Evolutionary conservation across 2,329 filamentous ascomycete genomes (phyloP), one percentile per base, ranked within the genome.

Genomic region (Exophiala spinifera): DNA sequence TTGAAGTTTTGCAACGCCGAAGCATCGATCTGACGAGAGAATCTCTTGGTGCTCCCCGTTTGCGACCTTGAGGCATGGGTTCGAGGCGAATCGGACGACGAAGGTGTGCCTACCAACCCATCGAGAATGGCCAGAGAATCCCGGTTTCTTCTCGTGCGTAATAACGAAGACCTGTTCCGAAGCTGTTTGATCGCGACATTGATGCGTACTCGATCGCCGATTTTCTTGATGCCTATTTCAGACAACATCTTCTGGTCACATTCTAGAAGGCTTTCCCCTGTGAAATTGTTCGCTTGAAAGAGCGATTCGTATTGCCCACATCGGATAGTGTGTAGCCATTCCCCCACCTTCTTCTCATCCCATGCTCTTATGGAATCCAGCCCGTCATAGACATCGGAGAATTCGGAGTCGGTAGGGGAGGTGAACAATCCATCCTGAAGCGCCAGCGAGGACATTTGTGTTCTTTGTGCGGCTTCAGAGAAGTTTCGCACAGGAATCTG

Each of bases 171-270:
- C 70, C 85, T 89, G 52, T 86, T 90, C 61, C 89, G 79, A 53
- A 94, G 77, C 70, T 90, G 88, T 75, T 92, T 92, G 68, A 92
- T 91, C 62, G 86, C 86, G 59, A 91, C 80, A 66, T 90, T 91
- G 57, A 99, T 86, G 60, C 92, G 88, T 33, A 99, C 92, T 50
- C 94, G 86, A 71, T 99, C 94, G 61, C 94, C 94, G 61, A 99
- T 89, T 73, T 97, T 99, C 64, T 96, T 95, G 64, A 99, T 92
- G 40, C 94, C 94, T 84, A 99, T 95, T 71, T 99, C 94, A 72
- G 96, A 95, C 60, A 99, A 79, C 37, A 95, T 90, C 52, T 91
- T 87, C 77, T 96, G 95, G 72, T 99, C 94, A 79, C 96, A 92
- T 74, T 99, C 94, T 64, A 99, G 80, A 42, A 99, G 78, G 68